Evolutionary conservation across 352 stramenopile species (phyloP), one percentile per base, ranked within the genome.

Genomic region (Thraustotheca clavata): DNA sequence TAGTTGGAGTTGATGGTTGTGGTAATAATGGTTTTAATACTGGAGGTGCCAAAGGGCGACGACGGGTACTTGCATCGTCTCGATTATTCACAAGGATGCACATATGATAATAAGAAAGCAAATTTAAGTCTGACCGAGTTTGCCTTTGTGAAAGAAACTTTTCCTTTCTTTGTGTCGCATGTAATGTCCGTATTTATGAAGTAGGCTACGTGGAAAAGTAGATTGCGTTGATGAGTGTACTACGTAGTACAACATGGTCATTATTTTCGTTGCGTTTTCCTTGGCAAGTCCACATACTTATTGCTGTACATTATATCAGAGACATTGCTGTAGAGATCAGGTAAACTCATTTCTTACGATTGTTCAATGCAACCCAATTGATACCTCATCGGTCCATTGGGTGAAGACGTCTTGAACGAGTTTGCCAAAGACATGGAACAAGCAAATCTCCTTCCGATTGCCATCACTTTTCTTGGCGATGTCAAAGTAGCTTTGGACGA

Each of bases 151-250:
- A 24, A 4, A 2, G 2, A n/a, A n/a, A 47, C 11, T 33, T 14
- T 6, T 11, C 43, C 34, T 52, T 52, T 52, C n/a, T 52, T 52
- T 52, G 43, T 52, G 43, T 52, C 43, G 43, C 9, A n/a, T 26
- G 43, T 24, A 14, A 24, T 14, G 11, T 11, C 43, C 43, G 43
- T 52, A 52, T 52, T 52, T 52, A 52, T 52, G 43, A 31, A 26
- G 43, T 18, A 31, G 11, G 43, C 43, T 52, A 31, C n/a, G 34
- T 31, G 43, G 31, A 31, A 31, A 52, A 52, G n/a, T 18, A 31
- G n/a, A 14, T 24, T 24, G 43, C n/a, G 31, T 18, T 14, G 27
- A 50, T 52, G 43, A 52, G 31, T 31, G 34, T 31, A 52, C 2
- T 35, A 2, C 12, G 43, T 52, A 7, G 43, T 24, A 52, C 8